Evolutionary conservation across 1,284 basidiomycete genomes (phyloP).

Genomic region (Chalciporus piperatoides): DNA sequence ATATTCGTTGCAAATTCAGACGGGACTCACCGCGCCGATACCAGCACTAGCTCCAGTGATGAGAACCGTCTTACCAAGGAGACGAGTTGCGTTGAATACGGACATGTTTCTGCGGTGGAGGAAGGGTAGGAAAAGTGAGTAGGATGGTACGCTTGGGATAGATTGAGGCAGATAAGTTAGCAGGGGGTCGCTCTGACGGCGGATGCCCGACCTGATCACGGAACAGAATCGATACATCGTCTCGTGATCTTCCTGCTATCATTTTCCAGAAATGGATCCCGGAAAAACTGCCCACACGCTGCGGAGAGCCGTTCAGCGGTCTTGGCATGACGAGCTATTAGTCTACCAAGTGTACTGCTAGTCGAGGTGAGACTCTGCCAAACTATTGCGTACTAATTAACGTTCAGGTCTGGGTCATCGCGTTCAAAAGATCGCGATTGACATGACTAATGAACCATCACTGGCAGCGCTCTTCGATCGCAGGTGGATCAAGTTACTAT

Average conservation of each 20-base stretch:
- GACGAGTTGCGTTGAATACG: conserved; percentile 71
- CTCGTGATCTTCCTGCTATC: not conserved
- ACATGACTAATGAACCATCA: conserved; percentile 11
- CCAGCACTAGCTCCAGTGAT: conserved; percentile 84
- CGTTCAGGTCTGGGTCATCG: not conserved
- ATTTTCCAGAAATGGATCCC: not conserved
- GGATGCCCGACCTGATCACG: not conserved
- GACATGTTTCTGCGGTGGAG: conserved; percentile 49
- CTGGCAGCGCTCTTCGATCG: conserved; percentile 2
- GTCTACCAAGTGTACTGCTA: too few relatives aligned
- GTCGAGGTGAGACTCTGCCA: too few relatives aligned
- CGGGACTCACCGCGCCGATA: conserved; percentile 62
- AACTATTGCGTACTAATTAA: not conserved
- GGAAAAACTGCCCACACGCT: not conserved
- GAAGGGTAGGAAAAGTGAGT: not conserved
- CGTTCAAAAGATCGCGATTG: not conserved
- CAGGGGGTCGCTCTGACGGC: not conserved
- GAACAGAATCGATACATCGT: not conserved
- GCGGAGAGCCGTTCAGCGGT: conserved; percentile 9
- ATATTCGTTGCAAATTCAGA: not conserved
- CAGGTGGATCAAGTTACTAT: conserved; percentile 49
- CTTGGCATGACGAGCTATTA: conserved; percentile 5
- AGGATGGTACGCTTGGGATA: not conserved
- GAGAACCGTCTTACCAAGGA: conserved; percentile 82
- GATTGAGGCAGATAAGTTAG: not conserved